Evolutionary conservation across 805 yeast species (phyloP).

Genomic region (Saccharomycopsis sp.): DNA sequence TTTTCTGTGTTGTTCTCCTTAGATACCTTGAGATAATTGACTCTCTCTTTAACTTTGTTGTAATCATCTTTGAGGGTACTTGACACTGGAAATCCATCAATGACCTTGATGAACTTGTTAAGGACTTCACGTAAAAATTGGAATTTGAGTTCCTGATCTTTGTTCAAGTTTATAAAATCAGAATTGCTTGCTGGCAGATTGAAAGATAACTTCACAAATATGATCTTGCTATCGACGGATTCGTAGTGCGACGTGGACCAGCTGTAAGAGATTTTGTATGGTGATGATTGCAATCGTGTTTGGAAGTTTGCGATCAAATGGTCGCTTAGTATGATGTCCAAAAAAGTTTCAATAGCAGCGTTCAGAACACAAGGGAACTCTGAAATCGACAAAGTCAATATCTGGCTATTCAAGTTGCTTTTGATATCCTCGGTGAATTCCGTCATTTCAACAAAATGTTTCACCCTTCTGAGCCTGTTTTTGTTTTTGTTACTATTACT

Average conservation of each 20-base stretch:
- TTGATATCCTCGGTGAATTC: neutral
- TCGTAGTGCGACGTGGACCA: conserved; percentile 15
- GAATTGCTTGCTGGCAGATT: neutral
- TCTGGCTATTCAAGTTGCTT: conserved; percentile 10
- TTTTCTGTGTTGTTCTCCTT: conserved; percentile 11
- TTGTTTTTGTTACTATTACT: neutral
- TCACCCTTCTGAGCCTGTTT: conserved; percentile 1
- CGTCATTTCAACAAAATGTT: conserved; percentile 6
- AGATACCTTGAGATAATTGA: neutral
- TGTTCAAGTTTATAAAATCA: conserved; percentile 6
- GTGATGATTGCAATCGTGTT: too few relatives aligned
- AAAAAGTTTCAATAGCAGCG: conserved; percentile 3
- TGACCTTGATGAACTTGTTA: conserved; percentile 2
- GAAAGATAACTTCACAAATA: conserved; percentile 11
- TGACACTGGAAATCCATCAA: neutral
- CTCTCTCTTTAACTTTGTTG: neutral
- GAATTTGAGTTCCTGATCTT: conserved; percentile 8
- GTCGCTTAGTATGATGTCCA: too few relatives aligned
- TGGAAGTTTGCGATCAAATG: too few relatives aligned
- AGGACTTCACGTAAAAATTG: conserved; percentile 6
- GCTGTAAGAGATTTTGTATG: conserved; percentile 4
- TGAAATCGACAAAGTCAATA: conserved; percentile 8
- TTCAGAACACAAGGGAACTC: conserved; percentile 16
- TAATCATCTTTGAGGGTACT: conserved; percentile 13
- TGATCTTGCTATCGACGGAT: conserved; percentile 6